Conservation (phyloP, 805 yeast species). For the Nakazawaea ernobii region DNA sequence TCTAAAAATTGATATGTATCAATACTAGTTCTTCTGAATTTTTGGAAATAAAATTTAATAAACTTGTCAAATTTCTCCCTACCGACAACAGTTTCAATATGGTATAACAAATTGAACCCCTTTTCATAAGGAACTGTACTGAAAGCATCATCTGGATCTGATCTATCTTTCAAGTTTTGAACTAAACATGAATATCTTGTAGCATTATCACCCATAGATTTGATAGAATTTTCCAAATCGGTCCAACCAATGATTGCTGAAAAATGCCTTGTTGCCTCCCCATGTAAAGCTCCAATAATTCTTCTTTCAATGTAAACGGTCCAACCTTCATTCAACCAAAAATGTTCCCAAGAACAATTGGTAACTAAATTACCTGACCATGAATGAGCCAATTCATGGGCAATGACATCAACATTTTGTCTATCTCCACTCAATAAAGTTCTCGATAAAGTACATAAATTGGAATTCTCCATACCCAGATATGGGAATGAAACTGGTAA, state of each 20-base stretch:
- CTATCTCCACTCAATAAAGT: constrained; percentile 81
- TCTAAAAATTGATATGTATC: constrained; percentile 81
- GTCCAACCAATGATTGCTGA: constrained; percentile 87
- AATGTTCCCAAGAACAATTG: constrained; percentile 88
- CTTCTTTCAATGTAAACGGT: constrained; percentile 88
- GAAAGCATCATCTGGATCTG: constrained; percentile 88
- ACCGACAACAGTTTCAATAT: constrained; percentile 65
- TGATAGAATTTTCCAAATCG: constrained; percentile 62
- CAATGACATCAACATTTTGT: constrained; percentile 82
- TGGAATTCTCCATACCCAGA: constrained; percentile 95
- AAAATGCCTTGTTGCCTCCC: constrained; percentile 73
- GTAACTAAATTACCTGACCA: constrained; percentile 93
- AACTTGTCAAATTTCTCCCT: constrained; percentile 72
- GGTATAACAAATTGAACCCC: constrained; percentile 75
- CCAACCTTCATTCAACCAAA: constrained; percentile 96
- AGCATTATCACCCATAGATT: constrained; percentile 52
- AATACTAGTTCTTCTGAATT: constrained; percentile 63
- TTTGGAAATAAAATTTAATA: constrained; percentile 69
- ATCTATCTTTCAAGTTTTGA: constrained; percentile 60
- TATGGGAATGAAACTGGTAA: constrained; percentile 77
- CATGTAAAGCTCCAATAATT: constrained; percentile 72
- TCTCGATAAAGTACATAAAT: constrained; percentile 86
- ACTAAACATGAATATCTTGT: constrained; percentile 56
- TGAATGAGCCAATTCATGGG: constrained; percentile 89
- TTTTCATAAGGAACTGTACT: constrained; percentile 88